Percentiles rank a stretch among this genome's conserved stretches.
Evolutionary conservation across 176 grass and related monocot species (phyloP).

Genomic region (Lolium multiflorum): DNA sequence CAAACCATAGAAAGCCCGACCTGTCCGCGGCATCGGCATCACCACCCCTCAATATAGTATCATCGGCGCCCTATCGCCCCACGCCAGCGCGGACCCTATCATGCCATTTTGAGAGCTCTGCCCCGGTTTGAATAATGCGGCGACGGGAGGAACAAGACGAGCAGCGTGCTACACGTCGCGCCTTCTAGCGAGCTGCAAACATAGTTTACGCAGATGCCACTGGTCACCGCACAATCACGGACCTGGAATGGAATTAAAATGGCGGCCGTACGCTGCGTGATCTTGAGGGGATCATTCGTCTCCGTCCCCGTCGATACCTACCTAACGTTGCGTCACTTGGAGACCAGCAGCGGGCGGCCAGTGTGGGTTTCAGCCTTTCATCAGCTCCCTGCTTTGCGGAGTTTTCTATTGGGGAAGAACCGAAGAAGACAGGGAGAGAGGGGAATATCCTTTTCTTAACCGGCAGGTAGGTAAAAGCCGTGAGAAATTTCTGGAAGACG

Average conservation of each 20-base stretch:
- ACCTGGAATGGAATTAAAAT: neutral
- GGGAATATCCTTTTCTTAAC: neutral
- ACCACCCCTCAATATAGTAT: neutral
- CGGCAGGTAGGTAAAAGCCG: conserved; percentile 12
- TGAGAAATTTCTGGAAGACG: conserved; percentile 11
- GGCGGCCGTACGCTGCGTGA: neutral
- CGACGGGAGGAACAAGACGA: neutral
- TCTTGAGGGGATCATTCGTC: neutral
- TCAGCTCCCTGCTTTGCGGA: neutral
- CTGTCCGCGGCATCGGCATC: neutral
- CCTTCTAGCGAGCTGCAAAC: neutral
- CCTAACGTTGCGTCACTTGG: conserved; percentile 37
- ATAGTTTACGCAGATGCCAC: neutral
- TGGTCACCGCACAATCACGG: neutral
- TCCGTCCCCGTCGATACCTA: conserved; percentile 33
- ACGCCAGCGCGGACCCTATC: conserved; percentile 34
- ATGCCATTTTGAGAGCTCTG: conserved; percentile 29
- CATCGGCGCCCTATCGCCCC: neutral
- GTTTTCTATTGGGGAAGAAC: neutral
- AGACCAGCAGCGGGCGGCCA: neutral
- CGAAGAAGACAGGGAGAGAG: too few species aligned
- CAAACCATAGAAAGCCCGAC: neutral
- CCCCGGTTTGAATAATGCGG: conserved; percentile 28
- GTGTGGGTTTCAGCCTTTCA: too few species aligned
- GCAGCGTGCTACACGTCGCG: conserved; percentile 32